Evolutionary conservation across 2,329 filamentous ascomycete species (phyloP), one percentile per base, ranked within the genome.

Genomic region (Drechmeria coniospora): DNA sequence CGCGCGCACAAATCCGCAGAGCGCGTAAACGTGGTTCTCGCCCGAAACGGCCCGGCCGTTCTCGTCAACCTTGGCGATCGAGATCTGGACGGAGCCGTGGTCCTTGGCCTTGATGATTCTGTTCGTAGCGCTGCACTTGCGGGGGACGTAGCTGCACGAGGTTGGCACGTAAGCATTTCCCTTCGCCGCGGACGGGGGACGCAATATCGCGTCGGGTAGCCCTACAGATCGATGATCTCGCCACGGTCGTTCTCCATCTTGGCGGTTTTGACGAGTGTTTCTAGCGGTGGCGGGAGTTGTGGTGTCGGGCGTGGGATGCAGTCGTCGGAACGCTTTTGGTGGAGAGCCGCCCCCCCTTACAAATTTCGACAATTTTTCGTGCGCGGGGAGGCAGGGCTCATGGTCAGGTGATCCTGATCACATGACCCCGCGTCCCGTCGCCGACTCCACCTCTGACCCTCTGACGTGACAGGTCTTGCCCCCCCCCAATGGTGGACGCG

Each of bases 91-190:
- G 40, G 82, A 92, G 51, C 83, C 87, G 74, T 98, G 90, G 68
- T 98, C 90, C 72, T 95, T 94, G 71, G 90, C 84, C 73, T 94
- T 94, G 78, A 98, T 95, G 74, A 95, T 94, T 68, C 90, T 83
- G 82, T 92, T 92, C 63, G 87, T 93, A 51, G 86, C 86, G 63
- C 74, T 83, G 81, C 87, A 95, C 73, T 94, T 95, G 73, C 87
- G 83, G 60, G 84, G 84, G 72, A 93, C 81, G 77, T 92, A 92
- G 61, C 83, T 92, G 56, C 26, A 33, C 32, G 37, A 23, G 21
- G 15, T 22, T 16, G 28, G 24, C 23, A 28, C 21, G 42, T 50
- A 40, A 50, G 43, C 42, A 48, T 37, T 36, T 39, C 32, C 32
- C 26, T 36, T 38, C 20, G 20, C 28, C 34, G 29, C 25, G n/a